Evolutionary conservation across 1,284 basidiomycete species (phyloP).

Genomic region (Xerocomus minutiporus): DNA sequence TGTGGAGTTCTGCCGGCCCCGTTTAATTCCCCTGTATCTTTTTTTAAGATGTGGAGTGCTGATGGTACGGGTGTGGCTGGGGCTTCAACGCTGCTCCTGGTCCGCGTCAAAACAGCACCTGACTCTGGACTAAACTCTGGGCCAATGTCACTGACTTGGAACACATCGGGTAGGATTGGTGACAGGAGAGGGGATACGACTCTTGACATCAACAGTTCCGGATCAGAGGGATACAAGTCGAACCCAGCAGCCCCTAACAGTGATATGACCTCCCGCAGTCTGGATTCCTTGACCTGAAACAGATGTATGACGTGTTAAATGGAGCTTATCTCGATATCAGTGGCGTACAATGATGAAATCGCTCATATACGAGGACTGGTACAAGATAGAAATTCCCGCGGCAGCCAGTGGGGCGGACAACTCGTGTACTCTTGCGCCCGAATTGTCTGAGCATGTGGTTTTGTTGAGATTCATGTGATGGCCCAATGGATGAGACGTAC

Average conservation of each 20-base stretch:
- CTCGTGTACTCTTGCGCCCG: slow-evolving; percentile 71
- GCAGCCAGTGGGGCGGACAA: slow-evolving; percentile 74
- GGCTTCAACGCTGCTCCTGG: slow-evolving; percentile 36
- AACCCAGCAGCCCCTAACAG: slow-evolving; percentile 61
- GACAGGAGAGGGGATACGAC: slow-evolving; percentile 36
- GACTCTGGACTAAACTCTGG: slow-evolving; percentile 36
- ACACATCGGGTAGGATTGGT: slow-evolving; percentile 35
- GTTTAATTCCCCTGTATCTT: slow-evolving; percentile 7
- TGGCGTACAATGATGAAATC: slow-evolving; percentile 74
- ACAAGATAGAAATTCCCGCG: slow-evolving; percentile 79
- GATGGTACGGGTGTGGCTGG: slow-evolving; percentile 30
- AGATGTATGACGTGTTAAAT: slow-evolving; percentile 2
- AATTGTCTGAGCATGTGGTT: slow-evolving; percentile 45
- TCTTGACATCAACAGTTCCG: slow-evolving; percentile 38
- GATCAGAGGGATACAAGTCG: slow-evolving; percentile 59
- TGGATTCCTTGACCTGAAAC: slow-evolving; percentile 59
- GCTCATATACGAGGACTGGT: slow-evolving; percentile 81
- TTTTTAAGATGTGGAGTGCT: slow-evolving; percentile 21
- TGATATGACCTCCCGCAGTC: slow-evolving; percentile 57
- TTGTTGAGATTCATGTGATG: slow-evolving; percentile 4
- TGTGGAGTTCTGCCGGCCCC: slow-evolving; percentile 5
- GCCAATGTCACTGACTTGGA: slow-evolving; percentile 35
- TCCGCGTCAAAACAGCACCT: slow-evolving; percentile 44
- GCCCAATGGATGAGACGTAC: slow-evolving; percentile 36
- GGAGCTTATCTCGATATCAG: background rate